Evolutionary conservation across 2,329 filamentous ascomycete species (phyloP), one percentile per base, ranked within the genome.

Genomic region (Fusarium tuaranense): DNA sequence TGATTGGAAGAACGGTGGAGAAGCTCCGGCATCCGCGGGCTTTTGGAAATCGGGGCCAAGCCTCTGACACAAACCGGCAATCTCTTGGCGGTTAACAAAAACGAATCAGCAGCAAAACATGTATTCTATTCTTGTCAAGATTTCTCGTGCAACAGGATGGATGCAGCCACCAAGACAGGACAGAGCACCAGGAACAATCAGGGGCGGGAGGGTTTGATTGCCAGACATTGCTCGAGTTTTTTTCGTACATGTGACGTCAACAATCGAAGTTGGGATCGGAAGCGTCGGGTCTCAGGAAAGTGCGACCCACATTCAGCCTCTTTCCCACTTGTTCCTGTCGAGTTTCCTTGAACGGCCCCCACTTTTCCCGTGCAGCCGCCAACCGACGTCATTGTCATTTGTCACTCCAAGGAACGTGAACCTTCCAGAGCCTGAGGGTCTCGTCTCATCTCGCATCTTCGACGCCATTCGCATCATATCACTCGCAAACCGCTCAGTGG

Each of bases 1-100:
- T 75, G 72, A 74, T 76, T 78, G 73, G 65, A 69, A 61, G 44
- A 57, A 38, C 76, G 75, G 76, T 64, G 63, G 67, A 69, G 68
- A 72, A 68, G 76, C 69, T 77, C 72, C 76, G 72, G 71, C 20
- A 27, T 14, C 30, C 25, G 27, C 48, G 48, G 48, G 32, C 32
- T 34, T 34, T 34, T 34, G 32, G 20, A 58, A 65, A 55, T 71
- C 59, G 32, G 32, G 60, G 58, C 64, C 64, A 75, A 71, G 70
- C 8, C 61, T 34, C 63, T 66, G 66, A 75, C 58, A 72, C 65
- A 44, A 34, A 48, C 65, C 27, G 38, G 61, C 53, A 65, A 67
- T 51, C 60, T 39, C 69, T 68, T 73, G 67, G 66, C 73, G 70
- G 70, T 68, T 36, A 53, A 36, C 12, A 30, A 46, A 44, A 55